Base-by-base conservation (phyloP, 2,329 filamentous ascomycete genomes). In the Cytospora leucostoma region DNA sequence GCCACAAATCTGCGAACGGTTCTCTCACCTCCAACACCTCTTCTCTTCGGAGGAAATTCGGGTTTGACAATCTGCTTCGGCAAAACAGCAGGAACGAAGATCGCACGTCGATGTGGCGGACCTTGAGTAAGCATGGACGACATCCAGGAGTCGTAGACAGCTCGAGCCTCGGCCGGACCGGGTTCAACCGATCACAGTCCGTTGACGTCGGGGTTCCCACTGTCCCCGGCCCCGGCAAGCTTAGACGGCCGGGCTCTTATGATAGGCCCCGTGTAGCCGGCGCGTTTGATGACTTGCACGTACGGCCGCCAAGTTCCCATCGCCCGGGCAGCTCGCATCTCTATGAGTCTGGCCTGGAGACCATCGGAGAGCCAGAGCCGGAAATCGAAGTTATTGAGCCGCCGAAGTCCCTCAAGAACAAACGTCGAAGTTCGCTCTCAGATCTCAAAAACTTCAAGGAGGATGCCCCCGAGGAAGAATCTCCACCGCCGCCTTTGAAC, bases 361-460 rank as follows among this genome's bases (percentile, higher is more conserved):
- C 84, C 0, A 87, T 87, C 56, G 84, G 84, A 17, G 84, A 87
- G 70, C 84, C 84, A 1, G 78, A 87, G 70, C 84, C 84, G 1
- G 78, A 80, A 0, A 76, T 75, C 17, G 80, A 82, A 61, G 72
- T 75, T 6, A 67, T 70, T 10, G 67, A 73, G 4, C 66, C 69
- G 37, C 65, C 72, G 1, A 82, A 78, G 68, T 73, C 74, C 15
- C 77, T 80, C 52, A 88, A 84, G 73, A 93, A 88, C 78, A 97
- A 96, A 79, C 85, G 94, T 61, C 88, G 94, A 73, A 97, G 93
- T 77, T 97, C 93, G 33, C 78, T 98, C 50, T 97, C 93, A 5
- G 94, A 98, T 74, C 81, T 98, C 55, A 90, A 66, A 68, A 69
- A 67, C 19, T 79, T 91, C 19, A 88, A 94, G 76, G 83, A 82